A percentile compares a stretch with the other conserved stretches of the same genome.
Evolutionary conservation across 2,329 filamentous ascomycete species (phyloP).

Genomic region (Trichoderma simmonsii): DNA sequence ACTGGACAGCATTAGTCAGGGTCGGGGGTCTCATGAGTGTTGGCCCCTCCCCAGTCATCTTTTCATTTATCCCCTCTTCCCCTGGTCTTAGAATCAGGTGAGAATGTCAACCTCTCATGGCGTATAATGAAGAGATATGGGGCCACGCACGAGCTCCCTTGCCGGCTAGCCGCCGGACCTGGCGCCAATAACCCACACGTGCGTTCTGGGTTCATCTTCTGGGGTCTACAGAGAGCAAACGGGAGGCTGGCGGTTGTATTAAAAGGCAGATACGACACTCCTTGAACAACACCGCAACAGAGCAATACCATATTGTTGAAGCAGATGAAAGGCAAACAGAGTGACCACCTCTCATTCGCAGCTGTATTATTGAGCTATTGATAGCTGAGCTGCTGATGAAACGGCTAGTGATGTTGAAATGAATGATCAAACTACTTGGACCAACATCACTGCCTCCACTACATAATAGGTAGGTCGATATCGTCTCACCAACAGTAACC

Average conservation of each 20-base stretch:
- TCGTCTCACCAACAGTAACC: not conserved
- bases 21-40: not conserved
- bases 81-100: conserved; percentile 16
- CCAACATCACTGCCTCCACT: not conserved
- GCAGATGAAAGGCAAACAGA: not conserved
- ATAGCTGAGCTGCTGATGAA: not conserved
- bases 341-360: not conserved
- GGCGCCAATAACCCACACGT: not conserved
- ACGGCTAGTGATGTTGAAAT: not conserved
- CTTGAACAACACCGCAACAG: not conserved
- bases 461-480: not conserved
- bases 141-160: not conserved
- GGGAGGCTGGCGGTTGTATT: not conserved
- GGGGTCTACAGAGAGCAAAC: not conserved
- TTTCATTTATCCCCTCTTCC: not conserved
- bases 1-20: not conserved
- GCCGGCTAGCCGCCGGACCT: not conserved
- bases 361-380: not conserved
- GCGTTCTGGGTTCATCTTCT: not conserved
- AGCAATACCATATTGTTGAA: not conserved
- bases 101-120: conserved; percentile 2
- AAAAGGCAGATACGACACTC: not conserved
- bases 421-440: not conserved
- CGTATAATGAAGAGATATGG: not conserved
- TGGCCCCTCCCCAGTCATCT: not conserved